These are phyloP conservation scores for Microstroma glucosiphilum DNA, from an alignment of 1,284 basidiomycete species.

Conservation along the genomic window DNA sequence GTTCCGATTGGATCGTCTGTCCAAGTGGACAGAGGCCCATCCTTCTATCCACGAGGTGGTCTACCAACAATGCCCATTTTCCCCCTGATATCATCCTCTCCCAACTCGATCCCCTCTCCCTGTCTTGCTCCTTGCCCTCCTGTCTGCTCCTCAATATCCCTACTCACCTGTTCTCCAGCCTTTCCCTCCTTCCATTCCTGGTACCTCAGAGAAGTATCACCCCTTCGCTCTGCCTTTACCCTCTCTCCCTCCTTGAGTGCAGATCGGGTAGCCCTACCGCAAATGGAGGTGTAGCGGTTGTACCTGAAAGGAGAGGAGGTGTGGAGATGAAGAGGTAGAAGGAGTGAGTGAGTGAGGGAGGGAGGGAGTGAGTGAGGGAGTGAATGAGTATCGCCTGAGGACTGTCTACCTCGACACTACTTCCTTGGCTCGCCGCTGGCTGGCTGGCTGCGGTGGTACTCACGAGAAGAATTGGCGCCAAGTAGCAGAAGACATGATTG, in stretches of 20 bases:
- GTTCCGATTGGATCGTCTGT: not conserved
- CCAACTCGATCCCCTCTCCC: not conserved
- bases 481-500: slow-evolving; percentile 14
- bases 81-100: not conserved
- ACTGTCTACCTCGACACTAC: no score
- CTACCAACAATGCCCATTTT: no score
- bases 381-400: not conserved
- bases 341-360: not conserved
- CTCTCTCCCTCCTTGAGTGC: slow-evolving; percentile 53
- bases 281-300: slow-evolving; percentile 54
- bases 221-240: slow-evolving; percentile 51
- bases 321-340: not conserved
- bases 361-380: not conserved
- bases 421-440: no score
- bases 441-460: no score
- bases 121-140: not conserved
- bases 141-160: not conserved
- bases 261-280: slow-evolving; percentile 51
- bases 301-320: slow-evolving; percentile 37
- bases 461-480: slow-evolving; percentile 17
- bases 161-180: slow-evolving; percentile 47
- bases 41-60: no score
- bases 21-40: no score
- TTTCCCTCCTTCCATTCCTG: slow-evolving; percentile 53
- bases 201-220: slow-evolving; percentile 51